Evolutionary conservation across 495 filamentous ascomycete species (phyloP), one percentile per base, ranked within the genome.

Genomic region (Xylaria acuta): DNA sequence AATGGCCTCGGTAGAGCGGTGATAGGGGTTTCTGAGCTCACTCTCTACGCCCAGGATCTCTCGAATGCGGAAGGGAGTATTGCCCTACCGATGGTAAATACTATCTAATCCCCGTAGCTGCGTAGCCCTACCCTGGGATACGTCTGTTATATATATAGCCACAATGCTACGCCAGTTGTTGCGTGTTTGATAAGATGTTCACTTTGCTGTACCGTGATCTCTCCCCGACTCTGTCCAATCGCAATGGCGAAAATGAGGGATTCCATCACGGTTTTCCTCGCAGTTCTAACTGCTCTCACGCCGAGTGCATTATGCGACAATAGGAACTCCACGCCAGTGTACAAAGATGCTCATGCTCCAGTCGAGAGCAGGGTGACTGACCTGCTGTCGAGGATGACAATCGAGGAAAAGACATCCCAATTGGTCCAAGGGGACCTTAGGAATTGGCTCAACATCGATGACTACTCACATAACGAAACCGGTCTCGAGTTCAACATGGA

Each of bases 351-450:
- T 0, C 81, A 80, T 25, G 88, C 88, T 0, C 74, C 86, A 5
- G 84, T 92, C 16, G 90, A 92, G 58, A 86, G 83, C 64, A 83
- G 91, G 53, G 87, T 93, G 9, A 78, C 84, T 11, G 90, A 93
- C 77, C 81, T 93, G 30, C 73, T 93, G 68, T 85, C 86, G 1
- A 84, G 89, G 30, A 93, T 93, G 91, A 92, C 88, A 0, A 84
- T 91, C 51, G 84, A 90, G 75, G 91, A 93, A 63, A 93, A 93
- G 78, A 85, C 88, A 59, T 83, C 88, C 5, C 91, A 93, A 77
- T 83, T 93, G 70, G 84, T 90, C 53, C 89, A 91, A 76, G 89
- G 90, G 79, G 92, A 93, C 77, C 81, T 94, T 58, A 84, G 85
- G 32, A 93, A 92, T 75, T 94, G 91, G 91, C 85, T 93, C 78